These are phyloP conservation scores for Penicillium taxi DNA, from an alignment of 495 filamentous ascomycete genomes.

Conservation along the genomic window DNA sequence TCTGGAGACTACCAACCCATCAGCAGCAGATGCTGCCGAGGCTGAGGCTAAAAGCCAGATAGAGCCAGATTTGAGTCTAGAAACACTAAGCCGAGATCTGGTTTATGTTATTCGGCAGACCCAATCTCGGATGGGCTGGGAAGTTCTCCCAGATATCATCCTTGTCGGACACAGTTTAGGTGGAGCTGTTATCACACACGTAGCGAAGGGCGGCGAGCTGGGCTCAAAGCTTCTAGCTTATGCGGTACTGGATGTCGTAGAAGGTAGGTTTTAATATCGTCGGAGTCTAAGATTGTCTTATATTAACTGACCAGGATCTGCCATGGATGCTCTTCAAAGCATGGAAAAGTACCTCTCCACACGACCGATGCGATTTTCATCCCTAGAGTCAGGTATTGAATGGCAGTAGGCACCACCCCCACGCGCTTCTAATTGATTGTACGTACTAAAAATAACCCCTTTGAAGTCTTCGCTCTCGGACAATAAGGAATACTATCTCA, in stretches of 20 bases:
- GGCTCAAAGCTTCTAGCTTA: conserved; percentile 70
- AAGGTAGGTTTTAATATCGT: conserved; percentile 42
- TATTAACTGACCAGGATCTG: conserved; percentile 40
- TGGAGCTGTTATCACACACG: conserved; percentile 86
- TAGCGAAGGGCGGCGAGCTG: conserved; percentile 58
- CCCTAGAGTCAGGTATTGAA: conserved; percentile 70
- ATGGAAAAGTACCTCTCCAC: conserved; percentile 89
- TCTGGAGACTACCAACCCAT: conserved; percentile 6
- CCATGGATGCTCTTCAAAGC: conserved; percentile 86
- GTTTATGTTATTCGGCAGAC: conserved; percentile 59
- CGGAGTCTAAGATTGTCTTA: neutral
- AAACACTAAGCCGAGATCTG: conserved; percentile 66
- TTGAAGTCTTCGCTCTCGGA: conserved; percentile 65
- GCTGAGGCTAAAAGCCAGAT: conserved; percentile 26
- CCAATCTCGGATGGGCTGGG: conserved; percentile 58
- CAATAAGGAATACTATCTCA: conserved; percentile 71
- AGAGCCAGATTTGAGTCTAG: conserved; percentile 54
- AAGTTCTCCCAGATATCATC: conserved; percentile 61
- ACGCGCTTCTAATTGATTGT: neutral
- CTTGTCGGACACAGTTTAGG: conserved; percentile 93
- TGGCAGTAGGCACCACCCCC: conserved; percentile 62
- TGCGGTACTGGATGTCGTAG: conserved; percentile 90
- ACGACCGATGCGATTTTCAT: conserved; percentile 70
- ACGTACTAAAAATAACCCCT: neutral
- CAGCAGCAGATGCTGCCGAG: conserved; percentile 9